Evolutionary conservation across 257 asterid species (phyloP), one percentile per base, ranked within the genome.

Genomic region (Solanum medicagineum): DNA sequence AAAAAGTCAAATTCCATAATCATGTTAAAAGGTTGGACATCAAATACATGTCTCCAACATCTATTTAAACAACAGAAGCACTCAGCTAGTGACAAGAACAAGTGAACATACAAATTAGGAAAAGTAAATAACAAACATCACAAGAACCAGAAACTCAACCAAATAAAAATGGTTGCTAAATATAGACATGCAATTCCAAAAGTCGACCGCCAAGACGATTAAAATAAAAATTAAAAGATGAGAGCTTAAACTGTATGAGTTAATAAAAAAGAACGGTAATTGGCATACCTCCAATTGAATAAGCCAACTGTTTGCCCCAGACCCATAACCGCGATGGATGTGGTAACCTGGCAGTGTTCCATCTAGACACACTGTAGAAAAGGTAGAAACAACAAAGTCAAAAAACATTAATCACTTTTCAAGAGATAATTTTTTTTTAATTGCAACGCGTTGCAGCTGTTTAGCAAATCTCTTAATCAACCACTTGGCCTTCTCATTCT

Each of bases 291-390:
- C 98, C 87, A 97, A 89, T 85, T 94, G 92, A 86, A 97, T 79
- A 84, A 97, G 98, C 99, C 99, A 97, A 90, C 98, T 97, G 87
- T 94, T 90, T 55, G 91, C 94, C 74, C 99, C 99, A 0, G 92
- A 86, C 22, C 98, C 99, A 77, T 83, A 93, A 81, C 99, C 99
- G 1, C 90, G 92, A 85, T 95, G 93, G 89, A 95, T 70, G 93
- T 97, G 98, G 89, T 97, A 97, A 87, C 95, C 99, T 54, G 98
- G 99, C 86, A 88, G 29, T 26, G 98, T 90, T 86, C 99, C 99
- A 83, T 97, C 99, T 91, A 97, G 88, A 87, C 99, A 97, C 32
- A 95, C 99, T 97, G 94, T 84, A 87, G 80, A 90, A 49, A 86
- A 42, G 11, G 42, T 81, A 44, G 81, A 40, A 57, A 20, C 83